A percentile compares a stretch with the other conserved stretches of the same genome.
Conservation (phyloP, 371 early-diverging fungal genomes). For the Neoconidiobolus thromboides region DNA sequence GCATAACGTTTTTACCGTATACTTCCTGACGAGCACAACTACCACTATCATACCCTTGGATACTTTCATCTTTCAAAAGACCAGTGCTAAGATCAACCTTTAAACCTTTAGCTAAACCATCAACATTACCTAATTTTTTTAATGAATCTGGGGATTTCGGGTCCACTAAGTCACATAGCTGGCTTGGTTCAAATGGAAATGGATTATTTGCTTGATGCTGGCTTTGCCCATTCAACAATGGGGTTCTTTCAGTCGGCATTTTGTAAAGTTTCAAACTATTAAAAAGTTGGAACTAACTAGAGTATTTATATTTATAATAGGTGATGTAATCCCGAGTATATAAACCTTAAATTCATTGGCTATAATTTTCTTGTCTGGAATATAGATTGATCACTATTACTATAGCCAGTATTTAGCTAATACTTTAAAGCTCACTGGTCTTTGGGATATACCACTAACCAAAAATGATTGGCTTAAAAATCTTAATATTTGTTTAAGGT, state of each 20-base stretch:
- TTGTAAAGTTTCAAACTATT: background rate
- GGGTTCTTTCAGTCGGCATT: background rate
- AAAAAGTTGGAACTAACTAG: no score
- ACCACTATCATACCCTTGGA: background rate
- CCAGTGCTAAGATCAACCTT: constrained; percentile 41
- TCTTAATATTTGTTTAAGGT: no score
- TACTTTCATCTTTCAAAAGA: constrained; percentile 34
- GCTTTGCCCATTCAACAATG: background rate
- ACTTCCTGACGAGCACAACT: constrained; percentile 34
- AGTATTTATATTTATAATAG: no score
- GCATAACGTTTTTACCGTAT: constrained; percentile 31
- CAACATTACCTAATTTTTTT: constrained; percentile 39
- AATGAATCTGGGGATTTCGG: constrained; percentile 14
- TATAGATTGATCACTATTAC: no score
- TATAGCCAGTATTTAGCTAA: no score
- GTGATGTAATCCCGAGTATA: no score
- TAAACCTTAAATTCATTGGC: no score
- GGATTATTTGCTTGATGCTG: background rate
- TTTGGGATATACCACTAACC: no score
- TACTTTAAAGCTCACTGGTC: no score
- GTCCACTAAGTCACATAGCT: background rate
- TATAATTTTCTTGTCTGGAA: no score
- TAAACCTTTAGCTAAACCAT: constrained; percentile 32
- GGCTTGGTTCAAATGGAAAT: background rate
- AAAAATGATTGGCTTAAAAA: no score